Evolutionary conservation across 75 land plant genomes (phyloP).

Genomic region (Pseudotsuga menziesii): DNA sequence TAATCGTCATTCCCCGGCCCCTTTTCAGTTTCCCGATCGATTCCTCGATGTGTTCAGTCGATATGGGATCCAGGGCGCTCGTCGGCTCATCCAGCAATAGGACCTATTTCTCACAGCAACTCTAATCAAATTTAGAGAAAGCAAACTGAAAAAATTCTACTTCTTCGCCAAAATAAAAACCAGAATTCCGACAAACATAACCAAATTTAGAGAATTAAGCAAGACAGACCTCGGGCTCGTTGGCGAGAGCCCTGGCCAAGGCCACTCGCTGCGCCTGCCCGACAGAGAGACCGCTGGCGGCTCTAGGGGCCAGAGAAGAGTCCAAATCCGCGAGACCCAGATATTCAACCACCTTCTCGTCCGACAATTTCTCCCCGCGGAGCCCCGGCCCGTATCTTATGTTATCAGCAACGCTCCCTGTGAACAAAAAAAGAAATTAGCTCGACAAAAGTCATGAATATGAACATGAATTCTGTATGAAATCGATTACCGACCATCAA

Average conservation of each 20-base stretch:
- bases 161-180: too few relatives aligned
- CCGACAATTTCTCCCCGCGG: constrained; percentile 54
- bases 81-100: constrained; percentile 92
- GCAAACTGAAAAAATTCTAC: not conserved
- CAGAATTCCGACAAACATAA: too few relatives aligned
- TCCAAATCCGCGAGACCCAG: constrained; percentile 80
- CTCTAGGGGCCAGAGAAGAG: constrained; percentile 41
- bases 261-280: constrained; percentile 98
- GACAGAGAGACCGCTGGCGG: constrained; percentile 60
- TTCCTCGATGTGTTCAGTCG: constrained; percentile 90
- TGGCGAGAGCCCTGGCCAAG: constrained; percentile 88
- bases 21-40: constrained; percentile 59
- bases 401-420: constrained; percentile 92
- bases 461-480: not conserved
- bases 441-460: not conserved
- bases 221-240: constrained; percentile 70
- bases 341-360: constrained; percentile 51
- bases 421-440: not conserved
- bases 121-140: not conserved
- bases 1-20: constrained; percentile 49
- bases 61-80: constrained; percentile 90
- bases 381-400: constrained; percentile 78
- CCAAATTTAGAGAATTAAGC: too few relatives aligned
- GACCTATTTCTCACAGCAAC: constrained; percentile 32
- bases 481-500: constrained; percentile 51